Conservation (phyloP, 345 rosid species). For the Turnera subulata region DNA sequence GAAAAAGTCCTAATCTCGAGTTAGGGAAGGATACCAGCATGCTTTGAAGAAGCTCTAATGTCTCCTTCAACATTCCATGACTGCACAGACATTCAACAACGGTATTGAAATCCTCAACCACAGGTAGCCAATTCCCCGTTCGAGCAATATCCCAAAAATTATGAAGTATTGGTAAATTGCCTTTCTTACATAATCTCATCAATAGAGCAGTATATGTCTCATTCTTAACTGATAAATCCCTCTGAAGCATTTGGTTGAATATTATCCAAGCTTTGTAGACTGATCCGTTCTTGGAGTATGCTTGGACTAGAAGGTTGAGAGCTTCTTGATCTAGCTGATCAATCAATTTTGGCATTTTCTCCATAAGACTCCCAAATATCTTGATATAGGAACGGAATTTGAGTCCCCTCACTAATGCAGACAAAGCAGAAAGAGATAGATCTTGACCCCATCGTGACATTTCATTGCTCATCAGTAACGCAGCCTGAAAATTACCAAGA, state of each 20-base stretch:
- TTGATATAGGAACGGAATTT: constrained; percentile 40
- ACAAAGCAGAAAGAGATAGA: constrained; percentile 36
- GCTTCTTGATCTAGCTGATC: constrained; percentile 51
- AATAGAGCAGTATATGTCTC: constrained; percentile 44
- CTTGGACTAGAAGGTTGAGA: constrained; percentile 50
- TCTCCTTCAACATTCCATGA: constrained; percentile 49
- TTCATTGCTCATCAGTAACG: constrained; percentile 45
- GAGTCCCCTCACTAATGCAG: constrained; percentile 42
- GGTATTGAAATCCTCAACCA: constrained; percentile 32
- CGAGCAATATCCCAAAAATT: constrained; percentile 41
- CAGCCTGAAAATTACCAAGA: constrained; percentile 35
- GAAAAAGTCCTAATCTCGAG: constrained; percentile 31
- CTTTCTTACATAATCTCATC: constrained; percentile 50
- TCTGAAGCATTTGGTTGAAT: constrained; percentile 47
- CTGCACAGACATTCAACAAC: constrained; percentile 45
- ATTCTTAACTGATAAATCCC: constrained; percentile 31
- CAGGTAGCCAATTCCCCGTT: constrained; percentile 48
- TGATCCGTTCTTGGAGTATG: constrained; percentile 56
- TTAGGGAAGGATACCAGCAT: constrained; percentile 32
- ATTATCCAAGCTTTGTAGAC: constrained; percentile 39
- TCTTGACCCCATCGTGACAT: constrained; percentile 72
- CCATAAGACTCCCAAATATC: constrained; percentile 33
- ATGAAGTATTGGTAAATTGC: constrained; percentile 30
- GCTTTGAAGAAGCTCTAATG: constrained; percentile 54
- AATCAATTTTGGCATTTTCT: constrained; percentile 53